Evolutionary conservation across 2,329 filamentous ascomycete species (phyloP), one percentile per base, ranked within the genome.

Genomic region (Tetracladium maxilliforme): DNA sequence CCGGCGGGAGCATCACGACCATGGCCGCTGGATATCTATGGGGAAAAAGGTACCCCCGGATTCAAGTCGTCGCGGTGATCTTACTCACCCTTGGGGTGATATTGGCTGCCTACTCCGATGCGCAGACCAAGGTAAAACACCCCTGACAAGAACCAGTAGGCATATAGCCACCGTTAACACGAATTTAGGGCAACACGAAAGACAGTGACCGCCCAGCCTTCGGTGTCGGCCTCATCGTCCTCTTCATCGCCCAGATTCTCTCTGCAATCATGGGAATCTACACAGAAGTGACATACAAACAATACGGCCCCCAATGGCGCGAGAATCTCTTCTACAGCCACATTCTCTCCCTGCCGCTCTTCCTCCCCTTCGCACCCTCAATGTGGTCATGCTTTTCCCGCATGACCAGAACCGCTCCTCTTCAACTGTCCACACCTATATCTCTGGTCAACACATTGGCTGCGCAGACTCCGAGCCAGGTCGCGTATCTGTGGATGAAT

Each of bases 291-390:
- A 82, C 86, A 1, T 98, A 95, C 54, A 67, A 67, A 30, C 67
- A 65, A 29, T 84, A 93, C 48, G 84, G 86, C 6, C 79, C 80
- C 16, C 78, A 90, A 48, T 95, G 90, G 83, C 79, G 77, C 39
- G 90, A 95, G 49, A 93, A 93, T 36, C 64, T 98, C 9, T 95
- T 98, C 56, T 98, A 95, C 56, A 92, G 81, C 3, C 73, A 79
- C 36, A 47, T 82, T 6, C 60, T 87, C 13, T 81, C 77, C 1
- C 54, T 90, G 21, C 79, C 81, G 0, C 59, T 90, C 13, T 90
- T 87, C 43, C 41, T 79, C 3, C 78, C 76, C 4, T 77, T 87
- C 35, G 48, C 68, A n/a, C 64, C 66, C 2, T 70, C 68, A 4
- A 64, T 90, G 41, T 52, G 55, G 26, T 52, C 58, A 11, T 77